A percentile compares a stretch with the other conserved stretches of the same genome.
Evolutionary conservation across 208 protist species (phyloP).

Genomic region (Leishmania tarentolae): DNA sequence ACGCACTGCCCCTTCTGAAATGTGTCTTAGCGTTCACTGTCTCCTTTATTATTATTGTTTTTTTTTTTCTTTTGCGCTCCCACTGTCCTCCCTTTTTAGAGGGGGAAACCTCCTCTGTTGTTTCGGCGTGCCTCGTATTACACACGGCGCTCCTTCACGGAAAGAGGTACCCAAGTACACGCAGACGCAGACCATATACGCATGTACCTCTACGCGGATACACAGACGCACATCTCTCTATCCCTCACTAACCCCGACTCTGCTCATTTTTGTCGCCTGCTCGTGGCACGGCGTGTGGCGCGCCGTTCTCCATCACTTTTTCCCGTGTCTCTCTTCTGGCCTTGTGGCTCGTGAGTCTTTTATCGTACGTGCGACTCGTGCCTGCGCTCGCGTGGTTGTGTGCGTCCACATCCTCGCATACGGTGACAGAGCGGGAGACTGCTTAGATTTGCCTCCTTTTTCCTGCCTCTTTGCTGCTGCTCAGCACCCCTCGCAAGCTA

Average conservation of each 20-base stretch:
- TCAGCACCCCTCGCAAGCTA: not conserved
- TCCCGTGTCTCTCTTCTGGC: not conserved
- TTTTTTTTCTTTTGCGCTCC: not conserved
- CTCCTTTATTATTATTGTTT: not conserved
- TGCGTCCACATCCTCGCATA: not conserved
- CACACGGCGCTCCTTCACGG: not conserved
- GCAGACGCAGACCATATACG: not conserved
- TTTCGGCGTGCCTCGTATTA: not conserved
- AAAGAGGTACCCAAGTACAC: not conserved
- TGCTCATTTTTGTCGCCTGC: not conserved
- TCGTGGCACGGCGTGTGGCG: too few relatives aligned
- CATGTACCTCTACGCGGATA: not conserved
- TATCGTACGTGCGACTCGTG: not conserved
- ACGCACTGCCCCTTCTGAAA: not conserved
- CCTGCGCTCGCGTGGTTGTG: conserved; percentile 2
- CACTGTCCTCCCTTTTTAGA: not conserved
- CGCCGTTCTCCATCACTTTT: not conserved
- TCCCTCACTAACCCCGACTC: not conserved
- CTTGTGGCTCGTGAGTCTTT: not conserved
- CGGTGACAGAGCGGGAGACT: not conserved
- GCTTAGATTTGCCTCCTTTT: not conserved
- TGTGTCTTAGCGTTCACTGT: not conserved
- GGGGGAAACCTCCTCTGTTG: not conserved
- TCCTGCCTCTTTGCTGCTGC: not conserved
- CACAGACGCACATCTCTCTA: not conserved